Percentiles rank a stretch among this genome's conserved stretches.
Conservation (phyloP, 306 rosid species). For the Betula pendula region DNA sequence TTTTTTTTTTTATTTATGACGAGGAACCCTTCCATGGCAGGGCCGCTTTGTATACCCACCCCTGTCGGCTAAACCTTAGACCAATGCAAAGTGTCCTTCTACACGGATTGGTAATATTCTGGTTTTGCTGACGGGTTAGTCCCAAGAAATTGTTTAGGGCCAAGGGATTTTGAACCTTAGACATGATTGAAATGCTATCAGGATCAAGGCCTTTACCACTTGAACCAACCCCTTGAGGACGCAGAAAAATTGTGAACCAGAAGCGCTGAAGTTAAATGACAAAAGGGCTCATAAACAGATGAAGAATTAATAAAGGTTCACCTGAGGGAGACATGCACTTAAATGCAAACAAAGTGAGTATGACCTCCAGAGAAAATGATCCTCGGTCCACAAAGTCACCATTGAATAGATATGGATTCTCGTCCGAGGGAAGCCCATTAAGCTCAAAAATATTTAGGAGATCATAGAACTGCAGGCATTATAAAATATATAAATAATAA, state of each 20-base stretch:
- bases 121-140: too few species aligned
- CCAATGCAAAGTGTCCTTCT: too few species aligned
- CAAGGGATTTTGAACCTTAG: too few species aligned
- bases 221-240: too few species aligned
- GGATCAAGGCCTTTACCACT: too few species aligned
- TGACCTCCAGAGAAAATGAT: conserved; percentile 95
- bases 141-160: too few species aligned
- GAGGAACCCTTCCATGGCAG: too few species aligned
- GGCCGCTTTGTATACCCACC: too few species aligned
- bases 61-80: too few species aligned
- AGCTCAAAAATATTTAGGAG: conserved; percentile 97
- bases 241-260: not conserved
- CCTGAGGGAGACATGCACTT: conserved; percentile 99
- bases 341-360: conserved; percentile 93
- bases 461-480: conserved; percentile 81
- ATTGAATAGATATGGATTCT: conserved; percentile 94
- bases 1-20: too few species aligned
- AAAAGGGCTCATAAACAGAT: not conserved
- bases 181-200: too few species aligned
- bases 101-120: too few species aligned
- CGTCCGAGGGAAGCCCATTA: conserved; percentile 99
- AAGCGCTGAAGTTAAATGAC: not conserved
- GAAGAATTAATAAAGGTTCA: conserved; percentile 32
- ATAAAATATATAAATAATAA: conserved; percentile 10
- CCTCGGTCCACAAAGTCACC: conserved; percentile 99